phyloP scores from a whole-genome alignment of 2,329 filamentous ascomycete species.

The Phaeomoniella chlamydospora region DNA sequence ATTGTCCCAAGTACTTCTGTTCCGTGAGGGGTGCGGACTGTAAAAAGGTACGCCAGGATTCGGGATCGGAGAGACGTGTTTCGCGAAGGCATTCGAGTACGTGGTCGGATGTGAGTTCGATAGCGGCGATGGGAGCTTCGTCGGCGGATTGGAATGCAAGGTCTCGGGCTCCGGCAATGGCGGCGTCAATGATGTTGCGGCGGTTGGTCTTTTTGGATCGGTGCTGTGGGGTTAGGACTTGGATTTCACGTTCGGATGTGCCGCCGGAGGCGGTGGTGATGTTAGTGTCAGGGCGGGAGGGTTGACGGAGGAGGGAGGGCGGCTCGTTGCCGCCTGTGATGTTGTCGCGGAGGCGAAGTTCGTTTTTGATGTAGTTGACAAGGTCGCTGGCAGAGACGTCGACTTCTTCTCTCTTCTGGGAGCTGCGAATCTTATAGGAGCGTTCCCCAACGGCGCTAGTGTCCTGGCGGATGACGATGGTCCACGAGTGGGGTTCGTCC shows the following conservation, averaged over 20 bases:
- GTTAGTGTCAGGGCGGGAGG: conserved; percentile 24
- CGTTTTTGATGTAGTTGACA: conserved; percentile 63
- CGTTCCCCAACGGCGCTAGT: conserved; percentile 30
- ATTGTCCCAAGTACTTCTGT: conserved; percentile 66
- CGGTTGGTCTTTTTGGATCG: conserved; percentile 87
- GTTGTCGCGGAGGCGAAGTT: conserved; percentile 61
- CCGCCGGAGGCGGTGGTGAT: conserved; percentile 12
- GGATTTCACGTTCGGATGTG: conserved; percentile 56
- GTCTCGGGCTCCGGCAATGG: conserved; percentile 3
- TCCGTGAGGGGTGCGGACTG: conserved; percentile 65
- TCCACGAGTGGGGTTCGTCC: conserved; percentile 59
- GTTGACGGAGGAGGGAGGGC: conserved; percentile 20
- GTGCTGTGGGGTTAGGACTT: conserved; percentile 69
- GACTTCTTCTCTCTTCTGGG: conserved; percentile 64
- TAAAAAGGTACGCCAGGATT: conserved; percentile 71
- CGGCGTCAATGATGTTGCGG: conserved; percentile 59
- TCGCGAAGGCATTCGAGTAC: conserved; percentile 62
- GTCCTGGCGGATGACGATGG: conserved; percentile 66
- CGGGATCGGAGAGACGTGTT: conserved; percentile 62
- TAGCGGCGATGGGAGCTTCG: conserved; percentile 56
- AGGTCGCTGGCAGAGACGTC: conserved; percentile 64
- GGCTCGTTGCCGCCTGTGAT: conserved; percentile 27
- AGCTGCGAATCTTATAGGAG: conserved; percentile 62
- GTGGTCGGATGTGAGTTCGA: conserved; percentile 77
- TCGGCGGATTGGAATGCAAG: conserved; percentile 1